These are phyloP conservation scores for Brassica rapa DNA, from an alignment of 345 rosid species.

Conservation along the genomic window DNA sequence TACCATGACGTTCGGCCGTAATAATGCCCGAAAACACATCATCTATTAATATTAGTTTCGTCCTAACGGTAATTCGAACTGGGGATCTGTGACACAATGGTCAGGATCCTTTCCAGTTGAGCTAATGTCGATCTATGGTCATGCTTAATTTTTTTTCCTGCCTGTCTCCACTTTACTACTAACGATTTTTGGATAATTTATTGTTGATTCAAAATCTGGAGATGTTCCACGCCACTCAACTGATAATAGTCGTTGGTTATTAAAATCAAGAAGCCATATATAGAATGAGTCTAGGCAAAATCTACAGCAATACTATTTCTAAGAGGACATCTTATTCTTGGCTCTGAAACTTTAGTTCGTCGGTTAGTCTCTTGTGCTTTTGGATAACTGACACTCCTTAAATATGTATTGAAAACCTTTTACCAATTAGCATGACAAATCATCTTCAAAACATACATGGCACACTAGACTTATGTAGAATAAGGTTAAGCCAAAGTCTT, in stretches of 20 bases:
- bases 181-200: no score
- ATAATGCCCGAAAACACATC: no score
- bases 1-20: no score
- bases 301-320: background rate
- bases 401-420: conserved; percentile 36
- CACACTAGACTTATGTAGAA: background rate
- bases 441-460: conserved; percentile 25
- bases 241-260: background rate
- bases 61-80: no score
- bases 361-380: conserved; percentile 33
- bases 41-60: no score
- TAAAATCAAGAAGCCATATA: background rate
- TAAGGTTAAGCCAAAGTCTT: background rate
- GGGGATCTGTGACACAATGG: no score
- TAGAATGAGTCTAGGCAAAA: background rate
- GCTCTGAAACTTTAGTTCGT: conserved; percentile 1
- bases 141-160: background rate
- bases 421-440: conserved; percentile 27
- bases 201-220: background rate
- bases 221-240: background rate
- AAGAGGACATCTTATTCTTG: background rate
- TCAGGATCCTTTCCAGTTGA: no score
- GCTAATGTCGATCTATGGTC: no score
- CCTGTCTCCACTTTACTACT: background rate
- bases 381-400: conserved; percentile 30